phyloP scores from a whole-genome alignment of 495 filamentous ascomycete genomes.

The Aspergillus diversus region DNA sequence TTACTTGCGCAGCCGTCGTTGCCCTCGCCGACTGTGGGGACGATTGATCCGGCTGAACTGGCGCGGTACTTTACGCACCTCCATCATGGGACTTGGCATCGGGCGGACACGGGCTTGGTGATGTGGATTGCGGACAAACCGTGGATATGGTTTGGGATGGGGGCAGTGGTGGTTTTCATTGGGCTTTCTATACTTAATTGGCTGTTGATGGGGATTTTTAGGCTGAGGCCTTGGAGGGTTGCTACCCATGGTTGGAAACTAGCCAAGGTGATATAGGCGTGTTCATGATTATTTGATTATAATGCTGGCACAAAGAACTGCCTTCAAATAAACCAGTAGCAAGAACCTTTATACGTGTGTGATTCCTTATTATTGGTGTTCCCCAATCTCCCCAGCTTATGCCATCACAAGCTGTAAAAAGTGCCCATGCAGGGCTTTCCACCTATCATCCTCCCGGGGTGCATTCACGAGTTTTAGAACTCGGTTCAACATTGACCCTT shows the following conservation, averaged over 20 bases:
- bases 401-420: no score
- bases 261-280: not conserved
- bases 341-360: no score
- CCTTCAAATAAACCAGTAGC: no score
- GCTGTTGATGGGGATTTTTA: not conserved
- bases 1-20: not conserved
- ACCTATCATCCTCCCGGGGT: no score
- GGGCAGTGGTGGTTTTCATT: not conserved
- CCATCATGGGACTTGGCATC: not conserved
- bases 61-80: not conserved
- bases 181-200: not conserved
- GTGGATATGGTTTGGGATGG: not conserved
- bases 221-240: not conserved
- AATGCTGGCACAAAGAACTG: no score
- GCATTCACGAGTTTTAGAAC: no score
- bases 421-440: no score
- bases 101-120: not conserved
- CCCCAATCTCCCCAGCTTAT: no score
- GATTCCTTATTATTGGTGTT: no score
- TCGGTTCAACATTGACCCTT: no score
- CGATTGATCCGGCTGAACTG: not conserved
- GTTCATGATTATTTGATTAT: no score
- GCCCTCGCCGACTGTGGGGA: not conserved
- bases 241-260: not conserved
- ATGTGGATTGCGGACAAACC: not conserved